Conservation (phyloP, 306 rosid species). For the Dalbergia cochinchinensis region DNA sequence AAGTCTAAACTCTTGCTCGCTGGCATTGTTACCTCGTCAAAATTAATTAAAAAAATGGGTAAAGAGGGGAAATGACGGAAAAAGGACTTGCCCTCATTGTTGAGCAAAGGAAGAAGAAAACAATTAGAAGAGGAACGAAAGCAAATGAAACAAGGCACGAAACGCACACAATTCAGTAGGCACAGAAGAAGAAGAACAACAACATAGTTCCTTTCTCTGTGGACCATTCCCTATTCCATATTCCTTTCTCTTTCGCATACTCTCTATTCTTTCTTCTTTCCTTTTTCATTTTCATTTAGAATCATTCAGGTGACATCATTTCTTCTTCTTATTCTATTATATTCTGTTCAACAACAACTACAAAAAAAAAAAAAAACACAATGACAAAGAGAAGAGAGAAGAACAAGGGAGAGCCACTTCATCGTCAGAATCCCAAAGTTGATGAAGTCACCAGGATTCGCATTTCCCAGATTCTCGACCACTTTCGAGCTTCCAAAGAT, state of each 20-base stretch:
- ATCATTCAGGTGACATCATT: not conserved
- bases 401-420: slow-evolving; percentile 27
- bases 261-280: not conserved
- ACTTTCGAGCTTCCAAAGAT: slow-evolving; percentile 56
- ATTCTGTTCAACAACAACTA: not conserved
- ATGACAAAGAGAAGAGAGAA: slow-evolving; percentile 46
- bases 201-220: not conserved
- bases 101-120: not conserved
- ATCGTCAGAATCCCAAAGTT: slow-evolving; percentile 34
- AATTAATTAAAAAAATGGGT: not conserved
- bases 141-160: not conserved
- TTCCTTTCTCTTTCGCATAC: not conserved
- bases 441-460: slow-evolving; percentile 48
- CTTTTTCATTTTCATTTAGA: not conserved
- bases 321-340: not conserved
- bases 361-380: not conserved
- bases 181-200: no score
- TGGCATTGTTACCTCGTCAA: no score
- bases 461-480: slow-evolving; percentile 41
- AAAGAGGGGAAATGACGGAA: not conserved
- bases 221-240: not conserved
- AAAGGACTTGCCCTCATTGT: not conserved
- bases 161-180: no score
- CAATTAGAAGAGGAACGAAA: not conserved
- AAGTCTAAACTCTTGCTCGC: no score